Evolutionary conservation across 768 basidiomycete genomes (phyloP), one percentile per base, ranked within the genome.

Genomic region (Cystobasidium tubakii): DNA sequence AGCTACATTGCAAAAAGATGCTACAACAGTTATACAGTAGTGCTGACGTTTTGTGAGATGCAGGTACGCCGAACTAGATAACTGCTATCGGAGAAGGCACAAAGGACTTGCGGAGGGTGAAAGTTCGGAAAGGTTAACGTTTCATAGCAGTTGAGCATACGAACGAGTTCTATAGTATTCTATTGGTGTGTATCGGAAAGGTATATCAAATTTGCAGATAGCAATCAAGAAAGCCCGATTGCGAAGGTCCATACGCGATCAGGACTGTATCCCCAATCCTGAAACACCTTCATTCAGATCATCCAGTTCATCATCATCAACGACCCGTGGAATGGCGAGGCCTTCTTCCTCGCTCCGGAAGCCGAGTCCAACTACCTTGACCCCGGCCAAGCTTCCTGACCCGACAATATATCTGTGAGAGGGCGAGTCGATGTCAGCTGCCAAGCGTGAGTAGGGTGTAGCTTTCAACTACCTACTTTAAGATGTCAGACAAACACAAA

Each of bases 261-360:
- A 34, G 7, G 43, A 50, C 46, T 71, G 54, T 34, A 71, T 57
- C 7, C 69, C 69, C 33, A 71, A 54, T 13, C 69, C 69, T 60
- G 69, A 71, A 7, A 57, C 55, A n/a, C 69, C 69, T 60, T 71
- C 69, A 27, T 71, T 71, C 23, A 71, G 13, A 2, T 71, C 69
- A 33, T 71, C 69, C 25, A 71, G 69, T 36, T 71, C 69, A 17
- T 71, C 69, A 53, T 71, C 69, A 21, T 62, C 69, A 10, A 71
- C 54, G 17, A 71, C 69, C 1, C 69, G 53, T 2, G 69, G 69
- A 13, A 71, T 71, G 21, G 69, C 69, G 23, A 71, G 42, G 21
- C 69, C 69, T 62, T 71, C 69, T 36, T 71, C 69, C 36, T 71
- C 69, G 17, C 36, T 42, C 29, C 69, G 9, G 55, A 71, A 71